Evolutionary conservation across 768 basidiomycete species (phyloP).

Genomic region (Russula lepida): DNA sequence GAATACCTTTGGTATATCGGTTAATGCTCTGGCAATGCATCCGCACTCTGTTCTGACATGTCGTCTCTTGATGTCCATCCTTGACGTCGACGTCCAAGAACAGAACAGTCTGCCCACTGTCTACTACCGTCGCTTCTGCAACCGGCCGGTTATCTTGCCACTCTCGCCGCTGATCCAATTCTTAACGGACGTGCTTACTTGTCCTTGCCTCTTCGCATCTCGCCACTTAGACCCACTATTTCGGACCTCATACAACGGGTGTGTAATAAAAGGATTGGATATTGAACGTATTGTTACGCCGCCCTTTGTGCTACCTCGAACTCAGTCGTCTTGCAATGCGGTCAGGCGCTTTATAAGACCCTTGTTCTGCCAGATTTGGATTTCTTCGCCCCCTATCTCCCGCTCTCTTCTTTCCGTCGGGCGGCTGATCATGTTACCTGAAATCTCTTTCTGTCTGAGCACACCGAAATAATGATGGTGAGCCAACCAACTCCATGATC

Average conservation of each 20-base stretch:
- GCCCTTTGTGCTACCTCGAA: background rate
- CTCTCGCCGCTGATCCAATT: conserved; percentile 51
- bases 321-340: conserved; percentile 42
- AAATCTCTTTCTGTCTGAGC: no score
- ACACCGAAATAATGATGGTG: no score
- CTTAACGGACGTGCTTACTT: conserved; percentile 50
- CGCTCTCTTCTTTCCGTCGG: conserved; percentile 56
- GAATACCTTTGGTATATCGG: conserved; percentile 12
- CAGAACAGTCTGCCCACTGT: conserved; percentile 42
- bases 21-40: conserved; percentile 1
- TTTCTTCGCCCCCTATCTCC: conserved; percentile 46
- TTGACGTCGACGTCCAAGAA: no score
- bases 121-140: conserved; percentile 36
- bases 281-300: conserved; percentile 38
- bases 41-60: conserved; percentile 3
- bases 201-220: conserved; percentile 57
- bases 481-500: no score
- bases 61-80: conserved; percentile 47
- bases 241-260: conserved; percentile 57
- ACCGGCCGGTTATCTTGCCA: conserved; percentile 39
- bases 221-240: conserved; percentile 53
- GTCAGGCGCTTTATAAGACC: conserved; percentile 37
- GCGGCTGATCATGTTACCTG: conserved; percentile 37
- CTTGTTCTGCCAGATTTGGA: conserved; percentile 59
- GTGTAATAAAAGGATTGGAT: conserved; percentile 59